Evolutionary conservation across 2,329 filamentous ascomycete genomes (phyloP), one percentile per base, ranked within the genome.

Genomic region (Nothophaeocryptopus gaeumannii): DNA sequence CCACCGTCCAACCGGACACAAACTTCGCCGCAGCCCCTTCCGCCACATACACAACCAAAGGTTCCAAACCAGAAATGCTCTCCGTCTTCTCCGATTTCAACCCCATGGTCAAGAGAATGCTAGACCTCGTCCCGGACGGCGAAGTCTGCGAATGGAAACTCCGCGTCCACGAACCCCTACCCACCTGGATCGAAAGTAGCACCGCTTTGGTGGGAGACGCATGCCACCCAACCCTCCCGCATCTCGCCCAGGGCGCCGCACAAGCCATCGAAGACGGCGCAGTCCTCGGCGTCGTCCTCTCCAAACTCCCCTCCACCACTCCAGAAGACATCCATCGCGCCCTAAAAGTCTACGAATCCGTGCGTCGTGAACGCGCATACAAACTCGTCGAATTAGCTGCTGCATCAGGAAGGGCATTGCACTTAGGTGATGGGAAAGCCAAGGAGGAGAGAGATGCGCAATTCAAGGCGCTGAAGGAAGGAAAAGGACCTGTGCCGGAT

Each of bases 131-230:
- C 0, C 81, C 81, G 0, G 78, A 82, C 39, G 82, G 81, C n/a
- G 81, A 83, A 55, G 77, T 86, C 5, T 80, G 82, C 56, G 82
- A 86, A 63, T 87, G 83, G 80, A 82, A 81, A 56, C 69, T 87
- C 38, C 72, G 81, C 20, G 78, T 81, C 4, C 81, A 85, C 61
- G 75, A 79, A 33, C 82, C 82, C 0, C 67, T 87, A 4, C 77
- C 78, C 0, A 82, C 79, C 4, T 87, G 84, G 83, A 72, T 81
- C 0, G 69, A 78, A 33, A 75, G 75, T 9, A 72, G 67, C 9
- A 70, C 74, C 2, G 79, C 78, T 2, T 69, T 84, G 3, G 71
- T 83, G 0, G 80, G 80, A 14, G 81, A 84, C 60, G 78, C 80
- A 1, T 82, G 79, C 59, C 82, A 85, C 63, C 80, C 82, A 0